A percentile compares a stretch with the other conserved stretches of the same genome.
Evolutionary conservation across 1,284 basidiomycete genomes (phyloP).

Genomic region (Trametes versicolor): DNA sequence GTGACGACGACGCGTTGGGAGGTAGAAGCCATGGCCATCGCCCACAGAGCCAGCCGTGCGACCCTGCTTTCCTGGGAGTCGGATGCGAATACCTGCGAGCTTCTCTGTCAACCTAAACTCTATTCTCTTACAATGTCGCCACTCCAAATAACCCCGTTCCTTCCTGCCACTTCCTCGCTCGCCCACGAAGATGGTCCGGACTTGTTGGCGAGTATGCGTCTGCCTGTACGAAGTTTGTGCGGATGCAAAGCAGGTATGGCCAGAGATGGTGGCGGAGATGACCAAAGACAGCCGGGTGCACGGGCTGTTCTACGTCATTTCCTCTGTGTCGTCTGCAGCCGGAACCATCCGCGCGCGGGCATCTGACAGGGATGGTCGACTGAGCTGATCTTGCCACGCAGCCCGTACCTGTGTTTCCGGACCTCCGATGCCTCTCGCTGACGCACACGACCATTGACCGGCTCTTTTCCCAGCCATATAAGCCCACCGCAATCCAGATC

Average conservation of each 20-base stretch:
- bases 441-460: background rate
- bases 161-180: background rate
- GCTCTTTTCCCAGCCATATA: background rate
- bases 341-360: background rate
- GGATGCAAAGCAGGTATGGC: background rate
- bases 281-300: background rate
- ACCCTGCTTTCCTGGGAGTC: background rate
- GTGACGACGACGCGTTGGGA: slow-evolving; percentile 64
- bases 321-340: slow-evolving; percentile 1
- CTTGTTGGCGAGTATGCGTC: background rate
- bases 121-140: background rate
- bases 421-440: background rate
- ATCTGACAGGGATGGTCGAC: too few species aligned
- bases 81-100: background rate
- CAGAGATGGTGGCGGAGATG: slow-evolving; percentile 1
- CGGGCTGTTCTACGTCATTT: slow-evolving; percentile 6
- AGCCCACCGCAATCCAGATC: background rate
- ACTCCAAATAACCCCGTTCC: background rate
- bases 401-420: background rate
- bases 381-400: background rate
- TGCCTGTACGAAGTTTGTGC: background rate
- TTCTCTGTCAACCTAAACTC: background rate
- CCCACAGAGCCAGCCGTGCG: background rate
- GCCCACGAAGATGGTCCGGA: background rate
- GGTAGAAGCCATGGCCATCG: slow-evolving; percentile 40